Evolutionary conservation across 2,329 filamentous ascomycete genomes (phyloP).

Genomic region (Ceratocystis diversiconidia): DNA sequence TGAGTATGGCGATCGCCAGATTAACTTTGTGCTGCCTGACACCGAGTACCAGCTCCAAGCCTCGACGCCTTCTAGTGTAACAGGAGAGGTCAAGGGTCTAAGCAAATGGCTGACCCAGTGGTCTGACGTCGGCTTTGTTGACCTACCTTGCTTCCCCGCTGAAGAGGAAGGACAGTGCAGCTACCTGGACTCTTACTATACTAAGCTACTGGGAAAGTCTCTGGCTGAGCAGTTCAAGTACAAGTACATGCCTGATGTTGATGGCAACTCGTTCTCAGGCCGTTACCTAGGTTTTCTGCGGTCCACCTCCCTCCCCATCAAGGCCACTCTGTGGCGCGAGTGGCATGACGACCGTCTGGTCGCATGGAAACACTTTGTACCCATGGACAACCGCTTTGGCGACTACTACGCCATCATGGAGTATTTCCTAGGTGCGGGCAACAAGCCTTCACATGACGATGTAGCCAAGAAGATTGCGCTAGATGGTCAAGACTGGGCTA

Average conservation of each 20-base stretch:
- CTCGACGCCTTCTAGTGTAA: background rate
- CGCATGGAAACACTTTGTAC: conserved; percentile 69
- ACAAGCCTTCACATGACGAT: conserved; percentile 27
- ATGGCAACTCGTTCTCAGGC: conserved; percentile 58
- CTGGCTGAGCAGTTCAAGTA: conserved; percentile 37
- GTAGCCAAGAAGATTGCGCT: conserved; percentile 50
- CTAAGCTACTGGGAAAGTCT: conserved; percentile 39
- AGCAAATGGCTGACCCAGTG: conserved; percentile 36
- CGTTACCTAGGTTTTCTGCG: conserved; percentile 55
- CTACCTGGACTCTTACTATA: conserved; percentile 73
- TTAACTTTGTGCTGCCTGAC: conserved; percentile 42
- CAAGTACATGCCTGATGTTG: conserved; percentile 64
- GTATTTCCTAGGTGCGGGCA: conserved; percentile 44
- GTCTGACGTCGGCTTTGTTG: conserved; percentile 39
- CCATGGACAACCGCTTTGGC: conserved; percentile 58
- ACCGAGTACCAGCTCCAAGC: conserved; percentile 31
- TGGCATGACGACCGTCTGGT: conserved; percentile 66
- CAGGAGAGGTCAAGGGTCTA: conserved; percentile 30
- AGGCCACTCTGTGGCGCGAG: conserved; percentile 63
- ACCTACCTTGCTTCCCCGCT: conserved; percentile 38
- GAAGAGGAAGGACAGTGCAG: conserved; percentile 48
- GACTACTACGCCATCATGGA: conserved; percentile 62
- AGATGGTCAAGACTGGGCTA: conserved; percentile 53
- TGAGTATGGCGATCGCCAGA: conserved; percentile 31
- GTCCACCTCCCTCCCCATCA: conserved; percentile 58